These are phyloP conservation scores for Agastache rugosa DNA, from an alignment of 257 asterid species.

Conservation along the genomic window DNA sequence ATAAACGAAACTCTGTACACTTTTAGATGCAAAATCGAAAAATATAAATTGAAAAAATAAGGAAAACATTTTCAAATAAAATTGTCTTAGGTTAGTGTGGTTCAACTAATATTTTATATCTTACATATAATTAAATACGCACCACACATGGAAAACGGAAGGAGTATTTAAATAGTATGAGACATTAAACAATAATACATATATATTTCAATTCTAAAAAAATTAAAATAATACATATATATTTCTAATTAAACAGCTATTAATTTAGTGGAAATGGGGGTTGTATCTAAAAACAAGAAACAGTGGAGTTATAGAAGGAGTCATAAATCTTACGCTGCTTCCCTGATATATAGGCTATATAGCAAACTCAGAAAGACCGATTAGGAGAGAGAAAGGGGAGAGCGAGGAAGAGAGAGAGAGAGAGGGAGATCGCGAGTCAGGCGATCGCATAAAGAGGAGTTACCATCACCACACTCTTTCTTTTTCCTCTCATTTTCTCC, in stretches of 20 bases:
- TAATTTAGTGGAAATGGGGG: neutral
- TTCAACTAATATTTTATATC: no score
- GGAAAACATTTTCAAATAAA: neutral
- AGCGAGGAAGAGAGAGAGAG: constrained; percentile 19
- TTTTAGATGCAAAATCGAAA: no score
- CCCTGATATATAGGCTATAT: constrained; percentile 43
- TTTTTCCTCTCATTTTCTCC: constrained; percentile 32
- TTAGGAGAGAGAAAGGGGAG: constrained; percentile 38
- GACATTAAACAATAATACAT: no score
- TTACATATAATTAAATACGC: no score
- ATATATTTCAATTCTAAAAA: no score
- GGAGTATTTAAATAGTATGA: no score
- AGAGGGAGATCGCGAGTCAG: neutral
- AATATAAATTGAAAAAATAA: no score
- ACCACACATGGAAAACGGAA: no score
- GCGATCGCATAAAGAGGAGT: constrained; percentile 31
- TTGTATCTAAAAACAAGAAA: constrained; percentile 18
- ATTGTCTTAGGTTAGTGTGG: no score
- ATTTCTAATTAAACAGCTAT: constrained; percentile 7
- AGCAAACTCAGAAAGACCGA: constrained; percentile 31
- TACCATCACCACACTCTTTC: constrained; percentile 25
- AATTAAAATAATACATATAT: no score
- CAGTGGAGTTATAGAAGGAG: constrained; percentile 11
- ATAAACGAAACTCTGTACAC: neutral
- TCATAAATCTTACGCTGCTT: constrained; percentile 20